Evolutionary conservation across 106 monocot genomes (phyloP).

Genomic region (Ottelia alismoides): DNA sequence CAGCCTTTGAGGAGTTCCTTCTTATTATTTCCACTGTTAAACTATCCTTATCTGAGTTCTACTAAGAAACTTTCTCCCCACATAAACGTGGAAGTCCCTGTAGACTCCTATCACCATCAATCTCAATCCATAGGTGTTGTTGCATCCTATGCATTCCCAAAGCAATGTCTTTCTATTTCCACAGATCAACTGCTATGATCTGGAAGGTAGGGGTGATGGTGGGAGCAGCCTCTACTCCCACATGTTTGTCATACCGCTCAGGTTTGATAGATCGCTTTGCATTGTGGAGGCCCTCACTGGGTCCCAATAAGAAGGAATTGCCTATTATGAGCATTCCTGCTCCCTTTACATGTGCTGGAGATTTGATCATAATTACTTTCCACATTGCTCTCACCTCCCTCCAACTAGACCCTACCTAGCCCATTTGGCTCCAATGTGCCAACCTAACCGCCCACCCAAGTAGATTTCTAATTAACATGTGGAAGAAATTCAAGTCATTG

Average conservation of each 20-base stretch:
- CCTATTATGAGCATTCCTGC: too few species aligned
- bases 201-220: slow-evolving; percentile 47
- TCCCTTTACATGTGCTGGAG: too few species aligned
- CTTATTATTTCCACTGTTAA: too few species aligned
- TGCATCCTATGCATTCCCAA: slow-evolving; percentile 23
- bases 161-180: slow-evolving; percentile 45
- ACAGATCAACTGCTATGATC: slow-evolving; percentile 18
- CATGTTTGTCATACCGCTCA: slow-evolving; percentile 67
- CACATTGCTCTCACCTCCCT: too few species aligned
- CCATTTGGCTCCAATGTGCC: too few species aligned
- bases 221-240: slow-evolving; percentile 39
- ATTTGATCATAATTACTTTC: too few species aligned
- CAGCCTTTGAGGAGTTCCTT: too few species aligned
- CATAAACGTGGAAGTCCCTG: slow-evolving; percentile 44
- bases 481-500: too few species aligned
- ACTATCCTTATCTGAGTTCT: too few species aligned
- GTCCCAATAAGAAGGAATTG: slow-evolving; percentile 47
- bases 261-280: slow-evolving; percentile 95
- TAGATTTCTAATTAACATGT: too few species aligned
- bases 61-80: slow-evolving; percentile 81
- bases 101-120: slow-evolving; percentile 39
- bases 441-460: too few species aligned
- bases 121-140: slow-evolving; percentile 18
- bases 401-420: too few species aligned
- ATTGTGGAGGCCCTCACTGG: slow-evolving; percentile 76